These are phyloP conservation scores for Capsicum rhomboideum DNA, from an alignment of 257 asterid genomes.

Conservation along the genomic window DNA sequence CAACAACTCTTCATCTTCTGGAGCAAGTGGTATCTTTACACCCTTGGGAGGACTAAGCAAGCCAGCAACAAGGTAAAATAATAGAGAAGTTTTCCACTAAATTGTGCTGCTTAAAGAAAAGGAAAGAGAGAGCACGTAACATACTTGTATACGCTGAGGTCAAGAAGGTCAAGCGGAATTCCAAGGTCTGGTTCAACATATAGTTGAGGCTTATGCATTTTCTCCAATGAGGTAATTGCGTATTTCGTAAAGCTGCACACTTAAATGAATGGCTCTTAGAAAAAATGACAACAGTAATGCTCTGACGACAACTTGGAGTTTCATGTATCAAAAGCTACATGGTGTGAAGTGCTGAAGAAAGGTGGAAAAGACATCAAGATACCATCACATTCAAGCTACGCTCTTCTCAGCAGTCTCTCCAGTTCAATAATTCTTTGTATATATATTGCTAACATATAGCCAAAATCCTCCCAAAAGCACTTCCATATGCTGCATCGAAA, in stretches of 20 bases:
- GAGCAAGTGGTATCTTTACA: slow-evolving; percentile 58
- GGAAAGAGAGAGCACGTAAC: slow-evolving; percentile 8
- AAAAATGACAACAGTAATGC: neutral
- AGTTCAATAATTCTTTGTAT: neutral
- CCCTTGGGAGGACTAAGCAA: slow-evolving; percentile 80
- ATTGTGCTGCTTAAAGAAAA: neutral
- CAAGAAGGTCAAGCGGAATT: slow-evolving; percentile 95
- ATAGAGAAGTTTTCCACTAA: slow-evolving; percentile 1
- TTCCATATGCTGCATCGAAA: neutral
- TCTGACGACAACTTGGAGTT: neutral
- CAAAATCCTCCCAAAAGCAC: neutral
- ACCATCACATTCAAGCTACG: neutral
- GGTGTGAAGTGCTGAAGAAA: neutral
- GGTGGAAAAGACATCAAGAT: neutral
- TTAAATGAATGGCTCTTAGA: slow-evolving; percentile 5
- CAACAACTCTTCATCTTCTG: slow-evolving; percentile 84
- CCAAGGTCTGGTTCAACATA: slow-evolving; percentile 96
- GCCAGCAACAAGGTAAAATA: slow-evolving; percentile 14
- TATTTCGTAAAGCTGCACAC: slow-evolving; percentile 79
- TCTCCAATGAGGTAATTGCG: slow-evolving; percentile 80
- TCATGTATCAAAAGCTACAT: neutral
- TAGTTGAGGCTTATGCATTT: slow-evolving; percentile 85
- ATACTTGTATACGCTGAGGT: slow-evolving; percentile 92
- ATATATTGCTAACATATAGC: neutral
- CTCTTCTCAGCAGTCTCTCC: neutral